Evolutionary conservation across 2,329 filamentous ascomycete genomes (phyloP).

Genomic region (Fusarium oxysporum): DNA sequence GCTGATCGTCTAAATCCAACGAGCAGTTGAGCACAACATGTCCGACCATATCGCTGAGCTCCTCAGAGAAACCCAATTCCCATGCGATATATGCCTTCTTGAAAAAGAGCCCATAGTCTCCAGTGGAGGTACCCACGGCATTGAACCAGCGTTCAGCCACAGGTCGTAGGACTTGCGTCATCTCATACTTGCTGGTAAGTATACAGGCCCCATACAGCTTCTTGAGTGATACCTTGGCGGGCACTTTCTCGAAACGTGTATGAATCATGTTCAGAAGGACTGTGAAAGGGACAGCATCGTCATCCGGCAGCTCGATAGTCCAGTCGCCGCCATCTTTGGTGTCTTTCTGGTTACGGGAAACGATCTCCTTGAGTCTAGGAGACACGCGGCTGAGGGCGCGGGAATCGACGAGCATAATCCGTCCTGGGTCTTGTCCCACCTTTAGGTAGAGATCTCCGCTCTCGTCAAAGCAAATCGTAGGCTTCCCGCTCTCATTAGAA

Average conservation of each 20-base stretch:
- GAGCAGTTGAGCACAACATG: slow-evolving; percentile 1
- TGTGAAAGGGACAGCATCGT: slow-evolving; percentile 7
- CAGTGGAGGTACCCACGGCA: neutral
- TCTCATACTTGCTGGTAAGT: slow-evolving; percentile 33
- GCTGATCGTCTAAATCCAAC: neutral
- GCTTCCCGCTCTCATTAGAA: neutral
- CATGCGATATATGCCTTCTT: slow-evolving; percentile 26
- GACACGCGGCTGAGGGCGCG: slow-evolving; percentile 25
- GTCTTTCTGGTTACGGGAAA: neutral
- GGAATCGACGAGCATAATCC: slow-evolving; percentile 22
- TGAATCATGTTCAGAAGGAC: slow-evolving; percentile 25
- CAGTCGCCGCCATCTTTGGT: neutral
- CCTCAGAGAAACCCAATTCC: slow-evolving; percentile 22
- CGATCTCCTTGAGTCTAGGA: neutral
- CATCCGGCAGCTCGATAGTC: slow-evolving; percentile 11
- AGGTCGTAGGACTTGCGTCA: slow-evolving; percentile 22
- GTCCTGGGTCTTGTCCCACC: neutral
- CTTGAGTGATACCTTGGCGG: neutral
- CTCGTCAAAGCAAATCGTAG: slow-evolving; percentile 3
- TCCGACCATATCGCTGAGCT: slow-evolving; percentile 1
- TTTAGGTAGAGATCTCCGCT: slow-evolving; percentile 16
- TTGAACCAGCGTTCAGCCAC: slow-evolving; percentile 28
- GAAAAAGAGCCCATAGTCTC: neutral
- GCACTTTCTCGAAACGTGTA: slow-evolving; percentile 8
- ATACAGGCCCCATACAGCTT: slow-evolving; percentile 16